Base-by-base conservation (phyloP, 352 stramenopile genomes). In the Phytophthora brassicae region DNA sequence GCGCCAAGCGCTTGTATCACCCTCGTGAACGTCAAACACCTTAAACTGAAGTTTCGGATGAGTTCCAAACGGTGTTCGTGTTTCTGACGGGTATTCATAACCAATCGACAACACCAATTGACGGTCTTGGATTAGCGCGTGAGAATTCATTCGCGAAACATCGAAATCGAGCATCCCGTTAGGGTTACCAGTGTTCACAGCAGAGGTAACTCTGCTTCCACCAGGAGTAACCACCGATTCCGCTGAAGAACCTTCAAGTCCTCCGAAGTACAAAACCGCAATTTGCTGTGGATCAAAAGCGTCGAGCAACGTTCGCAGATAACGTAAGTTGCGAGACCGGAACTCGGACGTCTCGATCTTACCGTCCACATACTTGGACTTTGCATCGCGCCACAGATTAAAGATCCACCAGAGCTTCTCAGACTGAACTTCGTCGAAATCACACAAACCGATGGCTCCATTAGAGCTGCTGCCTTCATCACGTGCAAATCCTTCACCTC, bases 391-490 rank as follows among this genome's bases (percentile, higher is more conserved):
- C 82, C 82, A 94, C 26, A 77, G 28, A 31, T 91, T 92, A 36
- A 94, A 94, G 14, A 94, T 88, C 80, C 81, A 92, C 81, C 84
- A 92, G 16, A 94, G 58, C 33, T 78, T 81, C 61, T 90, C 84
- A 2, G 81, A 90, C 58, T 92, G 84, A n/a, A 86, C 76, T 58
- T 91, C 82, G 26, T 94, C 82, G 45, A 90, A 92, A 62, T 91
- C 84, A 56, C 85, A 92, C 16, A 88, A 55, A 13, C 84, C 81
- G 24, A 90, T 84, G 2, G 71, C 77, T 29, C 71, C 72, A 29
- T 78, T 84, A 1, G 74, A 80, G 31, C 73, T 85, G 36, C 74
- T 84, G 11, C 65, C 70, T 70, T 86, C 77, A 35, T 80, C 73
- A 12, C 63, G 66, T 1, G 59, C 60, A n/a, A 77, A 76, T 7